Percentiles rank a stretch among this genome's conserved stretches.
phyloP scores from a whole-genome alignment of 2,329 filamentous ascomycete species.

The Trichoderma polysporum region DNA sequence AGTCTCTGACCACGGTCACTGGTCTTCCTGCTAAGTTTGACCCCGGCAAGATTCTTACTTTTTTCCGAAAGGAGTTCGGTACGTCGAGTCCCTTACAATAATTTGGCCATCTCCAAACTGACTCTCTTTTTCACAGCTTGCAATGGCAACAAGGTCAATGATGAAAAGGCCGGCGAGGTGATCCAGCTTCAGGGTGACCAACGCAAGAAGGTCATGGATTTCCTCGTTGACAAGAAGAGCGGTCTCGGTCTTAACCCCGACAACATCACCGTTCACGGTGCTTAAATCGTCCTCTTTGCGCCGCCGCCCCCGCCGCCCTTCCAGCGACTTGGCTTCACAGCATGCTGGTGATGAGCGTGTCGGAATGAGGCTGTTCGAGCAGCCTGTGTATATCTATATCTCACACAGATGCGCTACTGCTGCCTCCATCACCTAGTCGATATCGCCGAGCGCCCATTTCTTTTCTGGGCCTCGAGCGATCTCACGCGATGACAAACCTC shows the following conservation, averaged over 20 bases:
- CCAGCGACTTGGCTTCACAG: constrained; percentile 34
- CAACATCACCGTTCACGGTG: constrained; percentile 84
- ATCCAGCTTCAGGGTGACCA: constrained; percentile 99
- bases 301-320: constrained; percentile 43
- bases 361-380: constrained; percentile 28
- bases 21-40: constrained; percentile 98
- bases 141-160: constrained; percentile 99
- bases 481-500: constrained; percentile 27
- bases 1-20: constrained; percentile 99
- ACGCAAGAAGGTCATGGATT: constrained; percentile 97
- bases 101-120: neutral
- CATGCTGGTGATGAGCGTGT: constrained; percentile 35
- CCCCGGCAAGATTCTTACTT: constrained; percentile 99
- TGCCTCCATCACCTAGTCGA: neutral
- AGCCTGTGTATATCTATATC: constrained; percentile 30
- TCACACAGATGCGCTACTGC: constrained; percentile 20
- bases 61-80: constrained; percentile 99
- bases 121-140: constrained; percentile 56
- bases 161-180: constrained; percentile 97
- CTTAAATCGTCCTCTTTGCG: constrained; percentile 42
- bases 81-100: constrained; percentile 35
- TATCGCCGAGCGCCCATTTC: neutral
- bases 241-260: constrained; percentile 92
- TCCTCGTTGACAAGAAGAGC: constrained; percentile 93
- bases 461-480: constrained; percentile 12